Conservation (phyloP, 1,139 yeast species). For the Kodamaea arcana region DNA sequence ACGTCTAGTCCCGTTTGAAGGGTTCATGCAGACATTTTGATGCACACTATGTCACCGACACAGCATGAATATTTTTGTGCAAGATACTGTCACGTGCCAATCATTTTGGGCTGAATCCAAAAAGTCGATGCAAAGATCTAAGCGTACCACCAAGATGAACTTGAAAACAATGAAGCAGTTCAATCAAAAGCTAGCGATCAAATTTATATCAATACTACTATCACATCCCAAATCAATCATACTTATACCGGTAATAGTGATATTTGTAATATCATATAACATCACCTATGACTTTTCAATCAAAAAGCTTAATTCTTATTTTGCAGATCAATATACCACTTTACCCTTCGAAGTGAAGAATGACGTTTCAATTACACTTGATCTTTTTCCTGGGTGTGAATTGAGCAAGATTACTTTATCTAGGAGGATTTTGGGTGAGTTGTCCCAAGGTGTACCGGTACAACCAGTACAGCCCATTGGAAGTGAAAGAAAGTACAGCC, state of each 20-base stretch:
- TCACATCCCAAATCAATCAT: slow-evolving; percentile 18
- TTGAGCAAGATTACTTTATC: not conserved
- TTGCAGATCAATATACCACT: slow-evolving; percentile 8
- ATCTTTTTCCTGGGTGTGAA: not conserved
- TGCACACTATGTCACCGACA: not conserved
- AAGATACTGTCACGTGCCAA: not conserved
- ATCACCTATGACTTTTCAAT: slow-evolving; percentile 21
- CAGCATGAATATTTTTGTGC: not conserved
- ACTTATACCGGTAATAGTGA: slow-evolving; percentile 18
- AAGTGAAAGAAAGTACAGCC: not conserved
- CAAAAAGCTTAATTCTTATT: slow-evolving; percentile 15
- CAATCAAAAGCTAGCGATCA: slow-evolving; percentile 10
- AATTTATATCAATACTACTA: slow-evolving; percentile 12
- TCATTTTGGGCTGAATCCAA: too few species aligned
- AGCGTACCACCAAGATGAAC: too few species aligned
- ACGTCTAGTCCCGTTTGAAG: too few species aligned
- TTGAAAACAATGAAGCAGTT: slow-evolving; percentile 1
- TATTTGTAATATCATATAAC: slow-evolving; percentile 21
- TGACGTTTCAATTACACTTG: not conserved
- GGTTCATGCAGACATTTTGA: not conserved
- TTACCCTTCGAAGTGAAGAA: slow-evolving; percentile 2
- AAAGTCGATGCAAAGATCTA: too few species aligned
- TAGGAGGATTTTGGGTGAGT: not conserved
- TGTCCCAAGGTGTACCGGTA: too few species aligned
- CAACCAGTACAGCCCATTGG: not conserved